Evolutionary conservation across 2,329 filamentous ascomycete genomes (phyloP), one percentile per base, ranked within the genome.

Genomic region (Pseudogymnoascus sp.): DNA sequence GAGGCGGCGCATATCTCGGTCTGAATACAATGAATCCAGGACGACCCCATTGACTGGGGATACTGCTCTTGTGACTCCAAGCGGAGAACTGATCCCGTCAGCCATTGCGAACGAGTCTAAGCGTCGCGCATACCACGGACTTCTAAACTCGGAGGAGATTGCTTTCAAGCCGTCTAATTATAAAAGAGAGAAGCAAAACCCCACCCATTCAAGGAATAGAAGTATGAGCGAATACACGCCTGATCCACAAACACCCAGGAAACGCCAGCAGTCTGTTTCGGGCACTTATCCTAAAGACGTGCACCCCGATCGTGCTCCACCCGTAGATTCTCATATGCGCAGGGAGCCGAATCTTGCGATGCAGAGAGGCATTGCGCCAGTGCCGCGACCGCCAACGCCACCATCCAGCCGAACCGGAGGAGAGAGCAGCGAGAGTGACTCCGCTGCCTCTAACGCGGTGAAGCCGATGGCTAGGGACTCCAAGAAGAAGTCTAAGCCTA

Each of bases 181-280:
- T 43, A 64, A 43, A 28, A 50, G 43, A 50, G 43, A 50, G 28
- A 54, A 20, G 6, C 47, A 54, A 54, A 59, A 62, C 25, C 35
- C 62, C 16, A 50, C 38, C 28, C 62, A 62, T 20, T 39, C 57
- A 35, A 83, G 89, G 62, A 91, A 94, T 72, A 82, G 92, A 67
- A 97, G 92, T 73, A 77, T 94, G 25, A 96, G 91, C 76, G 92
- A 97, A 65, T 96, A 96, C 73, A 81, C 85, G 0, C 91, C 91
- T 2, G 89, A 94, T 60, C 77, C 83, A 4, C 77, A 87, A 65
- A 81, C 88, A 58, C 80, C 87, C 0, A 89, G 85, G 69, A 75
- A 77, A 32, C 83, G 91, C 43, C 86, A 90, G 64, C 81, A 89
- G 61, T 90, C 88, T 0, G 85, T 94, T 14, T 88, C 87, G 5